Evolutionary conservation across 163 green algal genomes (phyloP), one percentile per base, ranked within the genome.

Genomic region (Chloroidium sp.): DNA sequence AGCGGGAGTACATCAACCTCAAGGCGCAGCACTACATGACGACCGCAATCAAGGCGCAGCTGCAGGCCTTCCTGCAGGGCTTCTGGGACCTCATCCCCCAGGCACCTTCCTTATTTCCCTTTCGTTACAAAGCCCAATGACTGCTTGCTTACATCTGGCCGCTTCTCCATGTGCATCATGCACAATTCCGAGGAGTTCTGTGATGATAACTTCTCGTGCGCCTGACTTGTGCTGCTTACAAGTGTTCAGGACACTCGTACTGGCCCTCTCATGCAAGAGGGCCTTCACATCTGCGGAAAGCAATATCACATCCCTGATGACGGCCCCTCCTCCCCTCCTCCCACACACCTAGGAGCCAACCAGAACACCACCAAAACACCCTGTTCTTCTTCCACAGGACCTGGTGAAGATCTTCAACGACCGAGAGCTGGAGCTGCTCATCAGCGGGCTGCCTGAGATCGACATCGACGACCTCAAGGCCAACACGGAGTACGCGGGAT

Each of bases 371-470:
- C 36, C 36, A 36, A 36, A 36, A 36, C 36, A 36, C 36, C 36
- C 36, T 36, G 36, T 36, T 36, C 36, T 36, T 36, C 36, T 36
- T 36, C 36, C 75, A 12, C 85, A 89, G 62, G 84, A 95, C n/a
- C 86, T 97, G 79, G 90, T 97, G 76, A 83, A 78, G 79, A 93
- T 98, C 6, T 98, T 99, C 88, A 98, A 96, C 84, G 93, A 98
- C 87, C 90, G 95, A 79, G 96, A 99, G 92, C 94, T 99, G 78
- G 96, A 99, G 91, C 90, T 99, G 83, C 88, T 99, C 60, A 97
- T 99, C 86, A 91, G 82, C 76, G 96, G 96, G 6, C 90, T 98
- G 87, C 96, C 96, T 0, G 93, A 99, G 81, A 95, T 99, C 58
- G 94, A 99, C 78, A 79, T 98, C 36, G 92, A 90, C 69, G 95